Conservation (phyloP, 1,139 yeast genomes). For the Saccharomyces hybrid region DNA sequence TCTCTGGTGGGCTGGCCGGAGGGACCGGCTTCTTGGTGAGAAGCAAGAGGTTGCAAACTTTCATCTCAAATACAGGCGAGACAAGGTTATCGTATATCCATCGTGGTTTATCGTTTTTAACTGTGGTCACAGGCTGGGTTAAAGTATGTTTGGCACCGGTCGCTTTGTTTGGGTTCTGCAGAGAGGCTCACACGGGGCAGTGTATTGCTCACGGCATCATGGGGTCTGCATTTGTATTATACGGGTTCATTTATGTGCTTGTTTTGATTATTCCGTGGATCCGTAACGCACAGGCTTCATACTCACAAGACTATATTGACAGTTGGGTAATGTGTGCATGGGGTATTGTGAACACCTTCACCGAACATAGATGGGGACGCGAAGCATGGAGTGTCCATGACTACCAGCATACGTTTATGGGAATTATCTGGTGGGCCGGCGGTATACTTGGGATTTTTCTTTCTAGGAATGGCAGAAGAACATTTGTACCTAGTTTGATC, state of each 20-base stretch:
- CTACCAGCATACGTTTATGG: constrained; percentile 93
- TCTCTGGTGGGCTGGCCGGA: constrained; percentile 47
- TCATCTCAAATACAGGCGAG: constrained; percentile 32
- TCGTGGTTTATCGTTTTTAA: constrained; percentile 40
- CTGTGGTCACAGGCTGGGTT: constrained; percentile 52
- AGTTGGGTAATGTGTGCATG: constrained; percentile 70
- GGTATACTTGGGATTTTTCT: constrained; percentile 77
- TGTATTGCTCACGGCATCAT: constrained; percentile 94
- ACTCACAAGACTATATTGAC: constrained; percentile 82
- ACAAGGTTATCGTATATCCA: constrained; percentile 34
- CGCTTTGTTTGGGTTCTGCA: constrained; percentile 76
- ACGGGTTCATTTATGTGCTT: constrained; percentile 62
- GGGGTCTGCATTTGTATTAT: constrained; percentile 84
- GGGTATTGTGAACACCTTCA: constrained; percentile 91
- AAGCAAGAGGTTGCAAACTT: constrained; percentile 22
- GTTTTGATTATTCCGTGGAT: constrained; percentile 68
- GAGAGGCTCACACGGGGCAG: constrained; percentile 74
- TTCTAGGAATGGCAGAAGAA: constrained; percentile 55
- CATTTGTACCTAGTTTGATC: constrained; percentile 72
- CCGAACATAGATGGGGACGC: constrained; percentile 90
- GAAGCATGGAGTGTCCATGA: constrained; percentile 87
- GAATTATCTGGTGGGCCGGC: constrained; percentile 93
- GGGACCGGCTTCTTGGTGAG: constrained; percentile 31
- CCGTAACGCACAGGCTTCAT: constrained; percentile 40
- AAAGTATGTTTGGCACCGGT: constrained; percentile 75